phyloP scores from a whole-genome alignment of 257 asterid genomes.

The Solanum pinnatisectum region DNA sequence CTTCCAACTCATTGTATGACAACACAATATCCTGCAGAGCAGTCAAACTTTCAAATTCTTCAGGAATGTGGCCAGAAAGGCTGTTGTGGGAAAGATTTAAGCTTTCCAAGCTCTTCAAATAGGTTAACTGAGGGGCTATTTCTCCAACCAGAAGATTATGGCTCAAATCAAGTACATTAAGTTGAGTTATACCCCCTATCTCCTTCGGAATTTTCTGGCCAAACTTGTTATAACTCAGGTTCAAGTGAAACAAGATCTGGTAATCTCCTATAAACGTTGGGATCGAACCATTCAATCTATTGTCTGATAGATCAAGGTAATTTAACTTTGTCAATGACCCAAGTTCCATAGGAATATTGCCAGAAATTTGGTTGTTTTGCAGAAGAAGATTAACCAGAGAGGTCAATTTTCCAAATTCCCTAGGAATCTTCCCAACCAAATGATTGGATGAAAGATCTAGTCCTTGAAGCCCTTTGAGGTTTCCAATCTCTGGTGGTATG shows the following conservation, averaged over 20 bases:
- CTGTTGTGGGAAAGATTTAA: background rate
- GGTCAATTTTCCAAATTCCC: background rate
- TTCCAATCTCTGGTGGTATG: conserved; percentile 8
- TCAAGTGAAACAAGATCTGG: background rate
- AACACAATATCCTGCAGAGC: background rate
- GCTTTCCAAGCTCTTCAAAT: rapidly evolving
- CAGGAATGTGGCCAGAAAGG: background rate
- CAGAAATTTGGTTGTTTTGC: background rate
- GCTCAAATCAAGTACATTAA: background rate
- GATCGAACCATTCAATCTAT: background rate
- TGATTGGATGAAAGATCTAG: background rate
- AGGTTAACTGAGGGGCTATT: background rate
- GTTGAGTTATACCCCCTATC: background rate
- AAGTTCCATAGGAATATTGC: background rate
- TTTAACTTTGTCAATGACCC: background rate
- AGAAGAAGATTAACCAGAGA: background rate
- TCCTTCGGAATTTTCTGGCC: background rate
- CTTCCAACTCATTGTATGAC: background rate
- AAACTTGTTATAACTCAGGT: background rate
- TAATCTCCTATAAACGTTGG: background rate
- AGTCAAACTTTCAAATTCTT: background rate
- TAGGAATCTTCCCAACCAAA: background rate
- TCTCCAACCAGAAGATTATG: background rate
- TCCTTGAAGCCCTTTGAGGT: background rate
- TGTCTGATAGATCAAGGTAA: background rate